Percentiles rank a stretch among this genome's conserved stretches.
Conservation (phyloP, 1,139 yeast genomes). For the Meyerozyma carpophila region DNA sequence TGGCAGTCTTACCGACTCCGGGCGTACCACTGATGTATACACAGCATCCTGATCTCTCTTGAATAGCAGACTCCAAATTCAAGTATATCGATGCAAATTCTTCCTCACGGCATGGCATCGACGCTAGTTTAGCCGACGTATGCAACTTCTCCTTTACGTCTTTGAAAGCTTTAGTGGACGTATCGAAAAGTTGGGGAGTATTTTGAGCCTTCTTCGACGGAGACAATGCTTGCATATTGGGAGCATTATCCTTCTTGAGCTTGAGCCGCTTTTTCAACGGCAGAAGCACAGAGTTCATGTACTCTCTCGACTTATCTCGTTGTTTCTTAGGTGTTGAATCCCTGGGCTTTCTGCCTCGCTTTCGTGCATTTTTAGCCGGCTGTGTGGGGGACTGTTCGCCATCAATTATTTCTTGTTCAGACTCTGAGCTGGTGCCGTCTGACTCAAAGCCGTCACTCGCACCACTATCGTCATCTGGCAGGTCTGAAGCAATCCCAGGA, state of each 20-base stretch:
- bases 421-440: constrained; percentile 2
- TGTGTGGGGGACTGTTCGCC: neutral
- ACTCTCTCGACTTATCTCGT: constrained; percentile 8
- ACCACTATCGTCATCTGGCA: neutral
- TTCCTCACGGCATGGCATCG: constrained; percentile 83
- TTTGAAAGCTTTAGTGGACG: constrained; percentile 40
- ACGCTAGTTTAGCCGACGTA: constrained; percentile 55
- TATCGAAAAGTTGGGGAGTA: constrained; percentile 13
- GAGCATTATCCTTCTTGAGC: constrained; percentile 21
- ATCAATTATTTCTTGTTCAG: constrained; percentile 3
- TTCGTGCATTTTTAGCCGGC: neutral
- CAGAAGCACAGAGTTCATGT: constrained; percentile 22
- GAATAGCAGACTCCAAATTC: constrained; percentile 71
- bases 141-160: constrained; percentile 58
- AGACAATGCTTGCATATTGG: constrained; percentile 20
- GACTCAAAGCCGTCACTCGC: neutral
- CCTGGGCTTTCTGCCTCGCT: constrained; percentile 1
- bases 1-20: constrained; percentile 96
- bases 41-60: constrained; percentile 73
- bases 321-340: constrained; percentile 2
- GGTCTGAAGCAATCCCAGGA: neutral
- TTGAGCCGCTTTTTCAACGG: constrained; percentile 25
- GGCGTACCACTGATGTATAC: constrained; percentile 95
- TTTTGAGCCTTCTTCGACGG: constrained; percentile 13
- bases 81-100: constrained; percentile 74